Base-by-base conservation (phyloP, 2,329 filamentous ascomycete genomes). In the Chaetomium sp. region DNA sequence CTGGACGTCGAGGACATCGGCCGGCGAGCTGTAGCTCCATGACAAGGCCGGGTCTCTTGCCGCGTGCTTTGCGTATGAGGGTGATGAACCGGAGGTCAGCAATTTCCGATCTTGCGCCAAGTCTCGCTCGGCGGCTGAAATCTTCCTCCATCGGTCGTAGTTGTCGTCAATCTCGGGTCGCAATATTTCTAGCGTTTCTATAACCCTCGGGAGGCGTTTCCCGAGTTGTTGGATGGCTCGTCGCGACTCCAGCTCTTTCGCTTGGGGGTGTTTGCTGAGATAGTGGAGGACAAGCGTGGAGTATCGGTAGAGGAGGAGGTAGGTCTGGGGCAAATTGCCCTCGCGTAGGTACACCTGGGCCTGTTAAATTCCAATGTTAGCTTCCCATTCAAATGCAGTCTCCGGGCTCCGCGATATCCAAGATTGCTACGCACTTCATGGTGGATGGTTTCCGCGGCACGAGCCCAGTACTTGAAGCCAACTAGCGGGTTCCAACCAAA, bases 261-360 rank as follows among this genome's bases (percentile, higher is more conserved):
- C 82, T 54, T 94, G 84, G 1, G 92, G 91, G 64, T 97, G 94
- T 1, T 75, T 79, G 0, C 82, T 79, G 7, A 99, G 77, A 53
- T 87, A 80, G 6, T 89, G 81, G 34, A 96, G 75, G 32, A 96
- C 82, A n/a, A 99, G 83, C 52, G 86, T 80, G 8, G 90, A 90
- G 72, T 95, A 91, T 63, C 94, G 85, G 68, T 94, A 89, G n/a
- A 95, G 81, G 57, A 97, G 84, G 53, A 96, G 80, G 70, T 95
- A 99, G 4, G 92, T 89, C 67, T 94, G 87, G 64, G 91, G 84
- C 61, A 90, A 84, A 71, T 96, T 91, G 65, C 87, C 86, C 71
- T 97, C 92, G 43, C 81, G 80, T 65, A 94, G 80, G 68, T 96
- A 96, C 64, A 92, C 89, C 51, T 83, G 79, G 19, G 90, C 91